Evolutionary conservation across 441 rosid genomes (phyloP), one percentile per base, ranked within the genome.

Genomic region (Hypseocharis bilobata): DNA sequence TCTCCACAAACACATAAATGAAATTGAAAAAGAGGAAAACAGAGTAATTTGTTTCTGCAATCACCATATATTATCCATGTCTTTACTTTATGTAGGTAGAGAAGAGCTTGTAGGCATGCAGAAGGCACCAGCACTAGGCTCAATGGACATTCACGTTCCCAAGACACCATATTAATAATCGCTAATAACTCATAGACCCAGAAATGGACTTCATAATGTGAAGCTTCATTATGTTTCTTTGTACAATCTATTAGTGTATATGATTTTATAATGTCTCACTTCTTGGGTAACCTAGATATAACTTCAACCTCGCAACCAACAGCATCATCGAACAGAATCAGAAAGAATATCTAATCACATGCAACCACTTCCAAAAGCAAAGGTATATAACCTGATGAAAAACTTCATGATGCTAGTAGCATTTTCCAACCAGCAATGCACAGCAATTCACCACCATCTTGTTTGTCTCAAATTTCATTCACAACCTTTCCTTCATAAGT

Each of bases 291-390:
- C 0, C 2, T 38, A 42, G 49, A 57, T 6, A 57, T 29, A 56
- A 56, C 36, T 27, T 27, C 17, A 56, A 3, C 19, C 22, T 27
- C 60, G 10, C 29, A n/a, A 56, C 60, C n/a, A 26, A 26, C 17
- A 56, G 27, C 61, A 57, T 28, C 19, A 57, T 57, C 61, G 2
- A 57, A 57, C 27, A 57, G 17, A 14, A 36, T 56, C 49, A 42
- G 49, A 49, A 27, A n/a, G 7, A 3, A 56, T 27, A 56, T 30
- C 25, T 6, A 4, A 54, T 25, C 10, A 26, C 30, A 54, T 54
- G 59, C 59, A 54, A 20, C 34, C 19, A 55, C 34, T 5, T 55
- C 19, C 60, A 19, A 27, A 27, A 27, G 17, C 60, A 27, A 55
- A 3, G 1, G 27, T 55, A 27, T 26, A 34, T 10, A 55, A 17